A percentile compares a stretch with the other conserved stretches of the same genome.
These are phyloP conservation scores for Scedosporium apiospermum DNA, from an alignment of 2,329 filamentous ascomycete genomes.

Conservation along the genomic window DNA sequence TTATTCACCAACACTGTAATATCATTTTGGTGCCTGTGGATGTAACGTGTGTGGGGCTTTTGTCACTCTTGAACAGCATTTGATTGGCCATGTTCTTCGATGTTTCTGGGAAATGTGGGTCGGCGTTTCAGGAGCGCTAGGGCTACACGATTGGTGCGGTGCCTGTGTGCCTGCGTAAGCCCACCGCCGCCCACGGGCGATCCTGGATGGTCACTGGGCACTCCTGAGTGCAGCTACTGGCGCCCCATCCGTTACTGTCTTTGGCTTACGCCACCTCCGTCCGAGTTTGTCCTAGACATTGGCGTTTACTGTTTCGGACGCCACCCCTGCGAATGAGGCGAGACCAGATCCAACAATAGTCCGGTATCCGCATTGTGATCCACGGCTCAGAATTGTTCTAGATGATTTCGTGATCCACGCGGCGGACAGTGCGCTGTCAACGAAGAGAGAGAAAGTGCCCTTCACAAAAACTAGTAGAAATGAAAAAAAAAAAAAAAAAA, in stretches of 20 bases:
- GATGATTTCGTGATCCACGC: background rate
- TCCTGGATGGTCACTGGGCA: background rate
- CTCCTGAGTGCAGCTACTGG: background rate
- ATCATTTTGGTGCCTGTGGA: background rate
- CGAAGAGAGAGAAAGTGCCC: background rate
- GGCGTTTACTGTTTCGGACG: too few relatives aligned
- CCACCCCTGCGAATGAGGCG: too few relatives aligned
- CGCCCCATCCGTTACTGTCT: too few relatives aligned
- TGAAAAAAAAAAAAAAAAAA: background rate
- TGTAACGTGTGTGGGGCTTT: background rate
- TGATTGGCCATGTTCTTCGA: background rate
- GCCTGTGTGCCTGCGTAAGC: background rate
- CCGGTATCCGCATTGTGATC: background rate
- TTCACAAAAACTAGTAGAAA: background rate
- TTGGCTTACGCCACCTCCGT: too few relatives aligned
- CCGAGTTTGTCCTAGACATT: too few relatives aligned
- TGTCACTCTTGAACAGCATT: background rate
- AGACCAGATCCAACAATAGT: background rate
- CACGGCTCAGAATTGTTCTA: background rate
- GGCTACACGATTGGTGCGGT: too few relatives aligned
- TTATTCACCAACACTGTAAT: background rate
- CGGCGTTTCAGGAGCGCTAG: slow-evolving; percentile 3
- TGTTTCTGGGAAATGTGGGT: slow-evolving; percentile 3
- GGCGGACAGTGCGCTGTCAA: background rate
- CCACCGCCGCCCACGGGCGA: background rate